A percentile compares a stretch with the other conserved stretches of the same genome.
Evolutionary conservation across 768 basidiomycete genomes (phyloP).

Genomic region (Russula earlei): DNA sequence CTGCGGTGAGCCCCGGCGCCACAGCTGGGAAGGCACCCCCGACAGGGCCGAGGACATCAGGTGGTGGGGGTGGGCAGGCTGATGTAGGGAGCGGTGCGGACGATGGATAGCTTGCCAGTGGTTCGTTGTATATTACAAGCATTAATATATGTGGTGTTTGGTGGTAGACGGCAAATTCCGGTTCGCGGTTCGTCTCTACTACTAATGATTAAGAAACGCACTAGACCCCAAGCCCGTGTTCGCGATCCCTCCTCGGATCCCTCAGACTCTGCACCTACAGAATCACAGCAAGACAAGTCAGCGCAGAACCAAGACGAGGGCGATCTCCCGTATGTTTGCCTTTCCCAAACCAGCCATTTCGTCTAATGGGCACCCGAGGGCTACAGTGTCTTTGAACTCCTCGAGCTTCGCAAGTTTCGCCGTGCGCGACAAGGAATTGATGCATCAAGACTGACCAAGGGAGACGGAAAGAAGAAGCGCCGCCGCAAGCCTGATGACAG

Average conservation of each 20-base stretch:
- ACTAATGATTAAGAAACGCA: conserved; percentile 67
- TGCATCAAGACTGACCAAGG: conserved; percentile 71
- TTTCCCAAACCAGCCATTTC: neutral
- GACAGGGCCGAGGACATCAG: conserved; percentile 4
- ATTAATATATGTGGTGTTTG: no score
- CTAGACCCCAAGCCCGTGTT: conserved; percentile 49
- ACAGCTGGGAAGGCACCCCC: conserved; percentile 11
- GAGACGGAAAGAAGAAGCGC: conserved; percentile 67
- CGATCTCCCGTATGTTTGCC: conserved; percentile 40
- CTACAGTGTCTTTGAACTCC: conserved; percentile 66
- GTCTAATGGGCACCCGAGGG: conserved; percentile 9
- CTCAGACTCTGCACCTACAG: conserved; percentile 20
- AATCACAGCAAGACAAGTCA: conserved; percentile 20
- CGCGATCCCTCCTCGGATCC: conserved; percentile 41
- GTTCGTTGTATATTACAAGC: no score
- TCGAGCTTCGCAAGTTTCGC: conserved; percentile 72
- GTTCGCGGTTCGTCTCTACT: neutral
- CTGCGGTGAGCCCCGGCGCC: conserved; percentile 27
- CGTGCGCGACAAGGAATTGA: conserved; percentile 78
- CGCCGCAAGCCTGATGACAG: conserved; percentile 40
- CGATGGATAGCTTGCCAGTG: neutral
- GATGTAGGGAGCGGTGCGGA: conserved; percentile 4
- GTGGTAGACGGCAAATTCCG: neutral
- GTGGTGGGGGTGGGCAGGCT: neutral
- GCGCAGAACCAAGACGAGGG: conserved; percentile 28